Base-by-base conservation (phyloP, 2,329 filamentous ascomycete species). In the Cladosporium sphaerospermum region DNA sequence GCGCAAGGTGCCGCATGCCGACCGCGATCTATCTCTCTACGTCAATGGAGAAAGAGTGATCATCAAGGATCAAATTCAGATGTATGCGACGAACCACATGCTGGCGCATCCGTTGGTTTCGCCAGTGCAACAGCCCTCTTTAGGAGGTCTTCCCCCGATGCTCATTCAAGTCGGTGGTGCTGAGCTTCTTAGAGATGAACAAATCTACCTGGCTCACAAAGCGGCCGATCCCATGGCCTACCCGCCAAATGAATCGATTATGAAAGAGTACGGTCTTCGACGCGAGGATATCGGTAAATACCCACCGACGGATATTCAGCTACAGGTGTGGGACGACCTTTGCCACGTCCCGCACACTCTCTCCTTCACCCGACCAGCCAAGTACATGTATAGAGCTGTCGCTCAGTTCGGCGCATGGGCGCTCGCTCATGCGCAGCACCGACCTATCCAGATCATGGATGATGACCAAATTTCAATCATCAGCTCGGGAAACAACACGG, bases 381-480 rank as follows among this genome's bases (percentile, higher is more conserved):
- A 97, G 68, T 88, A 87, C 71, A 96, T 97, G 90, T 97, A 89
- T 67, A 82, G 92, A 45, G 88, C 89, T 1, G 83, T 96, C 49
- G 88, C 93, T 0, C 92, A 96, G 61, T 97, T 99, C 64, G 87
- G 90, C 2, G 89, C 91, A 0, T 97, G 91, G 91, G 86, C 87
- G 0, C 77, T 96, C 18, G 89, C 91, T 1, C 78, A 85, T 59
- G 89, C 90, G 0, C 91, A 96, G 65, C 79, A 89, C 55, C 81
- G 79, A 1, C 81, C 82, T 1, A 91, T 96, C 52, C 87, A 93
- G 14, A 92, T 95, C 34, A 69, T 86, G 34, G 85, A 91, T 56
- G 88, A 95, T 55, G 87, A 91, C 59, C 76, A 81, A 9, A 81
- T 90, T 45, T 92, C 88, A 0, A 72, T 89, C 28, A 87, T 91